Base-by-base conservation (phyloP, 192 early-diverging fungal species). In the Coemansia sp. region DNA sequence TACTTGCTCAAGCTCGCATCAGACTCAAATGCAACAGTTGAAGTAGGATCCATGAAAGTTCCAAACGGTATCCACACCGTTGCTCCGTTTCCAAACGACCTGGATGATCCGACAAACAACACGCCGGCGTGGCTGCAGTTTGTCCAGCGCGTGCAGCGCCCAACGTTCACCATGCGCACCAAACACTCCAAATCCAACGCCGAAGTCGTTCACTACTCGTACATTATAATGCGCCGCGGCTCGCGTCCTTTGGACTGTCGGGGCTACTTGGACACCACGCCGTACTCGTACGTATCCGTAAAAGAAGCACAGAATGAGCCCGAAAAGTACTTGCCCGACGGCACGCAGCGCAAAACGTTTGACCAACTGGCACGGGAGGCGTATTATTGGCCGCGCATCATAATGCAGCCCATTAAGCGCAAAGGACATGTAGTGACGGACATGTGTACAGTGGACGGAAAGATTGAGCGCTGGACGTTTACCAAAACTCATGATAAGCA, bases 61-160 rank as follows among this genome's bases (percentile, higher is more conserved):
- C 21, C 36, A 7, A 4, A 48, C n/a, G 69, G 60, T 0, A 83
- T 75, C 11, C 88, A 94, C 69, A 89, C 91, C n/a, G 72, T 95
- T 19, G 92, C 89, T 31, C 93, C 93, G 69, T 88, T 91, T 59
- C 86, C 91, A 5, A 91, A 93, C 58, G 89, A 92, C 42, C 77
- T 78, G 2, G 61, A 80, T 0, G 93, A 93, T 52, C 94, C 94
- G 1, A 67, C 93, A 34, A 56, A 79, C 22, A 67, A 66, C n/a
- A 85, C 83, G 1, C 61, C 76, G 15, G 60, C 66, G 50, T 94
- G 91, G 91, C 89, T 91, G 37, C 90, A 93, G 56, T 94, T 92
- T 63, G 91, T 90, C 21, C 94, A 95, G 65, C 74, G 87, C 22
- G 77, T 89, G 20, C 87, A 91, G 53, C 77, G 88, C 10, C 86